Evolutionary conservation across 176 grass and related monocot genomes (phyloP).

Genomic region (Paspalum vaginatum): DNA sequence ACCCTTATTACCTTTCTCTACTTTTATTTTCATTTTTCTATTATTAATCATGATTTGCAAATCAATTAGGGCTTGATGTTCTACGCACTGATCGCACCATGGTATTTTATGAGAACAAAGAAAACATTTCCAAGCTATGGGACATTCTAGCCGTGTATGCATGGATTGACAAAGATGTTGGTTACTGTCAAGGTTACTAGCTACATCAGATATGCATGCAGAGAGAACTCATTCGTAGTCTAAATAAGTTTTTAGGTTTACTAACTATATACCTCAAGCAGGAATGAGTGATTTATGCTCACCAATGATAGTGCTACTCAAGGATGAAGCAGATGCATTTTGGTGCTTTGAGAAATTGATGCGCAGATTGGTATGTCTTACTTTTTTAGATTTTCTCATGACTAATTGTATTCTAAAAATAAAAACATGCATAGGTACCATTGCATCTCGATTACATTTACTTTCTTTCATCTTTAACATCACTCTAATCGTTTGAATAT

Average conservation of each 20-base stretch:
- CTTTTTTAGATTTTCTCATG: constrained; percentile 8
- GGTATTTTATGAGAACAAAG: constrained; percentile 97
- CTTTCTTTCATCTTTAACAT: constrained; percentile 35
- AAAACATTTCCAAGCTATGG: constrained; percentile 98
- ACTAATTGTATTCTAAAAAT: neutral
- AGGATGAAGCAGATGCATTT: constrained; percentile 96
- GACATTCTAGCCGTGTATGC: constrained; percentile 97
- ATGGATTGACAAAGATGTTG: constrained; percentile 99
- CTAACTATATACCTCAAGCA: constrained; percentile 49
- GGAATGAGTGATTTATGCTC: constrained; percentile 99
- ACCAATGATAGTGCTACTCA: constrained; percentile 90
- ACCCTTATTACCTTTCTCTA: constrained; percentile 25
- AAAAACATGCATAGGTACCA: constrained; percentile 3
- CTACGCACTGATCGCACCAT: constrained; percentile 93
- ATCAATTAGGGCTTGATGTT: constrained; percentile 83
- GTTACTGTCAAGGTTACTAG: constrained; percentile 98
- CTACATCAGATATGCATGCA: constrained; percentile 30
- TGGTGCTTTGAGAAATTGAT: constrained; percentile 99
- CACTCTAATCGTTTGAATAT: constrained; percentile 44
- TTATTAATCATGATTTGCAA: constrained; percentile 26
- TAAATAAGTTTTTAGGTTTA: constrained; percentile 32
- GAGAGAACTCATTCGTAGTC: constrained; percentile 18
- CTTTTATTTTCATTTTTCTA: constrained; percentile 16
- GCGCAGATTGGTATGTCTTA: constrained; percentile 86
- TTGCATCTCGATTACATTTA: constrained; percentile 29